phyloP scores from a whole-genome alignment of 2,329 filamentous ascomycete genomes.

The Cryphonectria nitschkei region DNA sequence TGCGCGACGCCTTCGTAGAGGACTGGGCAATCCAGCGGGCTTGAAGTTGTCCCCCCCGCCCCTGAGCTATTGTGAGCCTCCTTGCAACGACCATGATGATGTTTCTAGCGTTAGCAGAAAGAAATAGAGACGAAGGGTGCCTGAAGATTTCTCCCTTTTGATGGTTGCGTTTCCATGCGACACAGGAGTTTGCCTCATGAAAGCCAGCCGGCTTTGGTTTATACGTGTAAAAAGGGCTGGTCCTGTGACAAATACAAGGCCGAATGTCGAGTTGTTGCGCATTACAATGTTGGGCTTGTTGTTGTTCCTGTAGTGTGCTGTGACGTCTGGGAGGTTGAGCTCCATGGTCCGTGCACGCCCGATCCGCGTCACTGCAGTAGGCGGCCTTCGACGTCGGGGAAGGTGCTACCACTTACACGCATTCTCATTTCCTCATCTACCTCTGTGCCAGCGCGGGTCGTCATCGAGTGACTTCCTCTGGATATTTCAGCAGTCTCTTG shows the following conservation, averaged over 20 bases:
- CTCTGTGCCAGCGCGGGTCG: background rate
- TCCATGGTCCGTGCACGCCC: slow-evolving; percentile 8
- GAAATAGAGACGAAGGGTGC: background rate
- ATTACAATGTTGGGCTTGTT: background rate
- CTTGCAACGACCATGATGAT: slow-evolving; percentile 14
- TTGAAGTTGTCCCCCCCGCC: background rate
- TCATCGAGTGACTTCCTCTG: background rate
- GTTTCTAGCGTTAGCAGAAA: background rate
- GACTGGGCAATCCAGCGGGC: slow-evolving; percentile 10
- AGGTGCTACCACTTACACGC: slow-evolving; percentile 13
- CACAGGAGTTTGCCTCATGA: background rate
- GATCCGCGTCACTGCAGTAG: background rate
- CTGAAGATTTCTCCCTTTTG: background rate
- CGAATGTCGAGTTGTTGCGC: background rate
- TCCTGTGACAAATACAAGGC: background rate
- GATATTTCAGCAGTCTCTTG: background rate
- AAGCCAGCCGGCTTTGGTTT: too few relatives aligned
- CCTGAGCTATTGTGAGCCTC: background rate
- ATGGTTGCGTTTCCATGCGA: background rate
- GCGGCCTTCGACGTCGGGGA: background rate
- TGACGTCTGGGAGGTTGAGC: slow-evolving; percentile 7
- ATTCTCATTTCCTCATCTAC: background rate
- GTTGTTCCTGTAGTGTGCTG: background rate
- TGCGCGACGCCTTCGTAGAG: slow-evolving; percentile 6
- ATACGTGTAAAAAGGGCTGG: background rate